A percentile compares a stretch with the other conserved stretches of the same genome.
phyloP scores from a whole-genome alignment of 2,329 filamentous ascomycete genomes.

The Diaporthe sp. region DNA sequence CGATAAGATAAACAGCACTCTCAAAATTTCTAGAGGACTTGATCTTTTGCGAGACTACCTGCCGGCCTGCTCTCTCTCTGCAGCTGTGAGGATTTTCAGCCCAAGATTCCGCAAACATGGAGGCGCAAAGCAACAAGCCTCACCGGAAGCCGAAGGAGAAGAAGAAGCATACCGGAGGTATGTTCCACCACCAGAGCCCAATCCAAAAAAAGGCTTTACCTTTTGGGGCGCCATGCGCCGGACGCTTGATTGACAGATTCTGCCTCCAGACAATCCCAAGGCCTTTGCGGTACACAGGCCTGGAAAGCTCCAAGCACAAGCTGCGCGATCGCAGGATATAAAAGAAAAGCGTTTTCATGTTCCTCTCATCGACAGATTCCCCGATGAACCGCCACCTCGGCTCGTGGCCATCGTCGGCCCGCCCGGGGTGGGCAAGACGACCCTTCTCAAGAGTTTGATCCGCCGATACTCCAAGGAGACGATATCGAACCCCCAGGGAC shows the following conservation, averaged over 20 bases:
- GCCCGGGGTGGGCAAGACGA: constrained; percentile 95
- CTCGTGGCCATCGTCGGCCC: constrained; percentile 96
- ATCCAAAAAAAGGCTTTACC: not conserved
- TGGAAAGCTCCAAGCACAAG: constrained; percentile 82
- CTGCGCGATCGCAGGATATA: constrained; percentile 80
- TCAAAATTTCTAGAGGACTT: constrained; percentile 33
- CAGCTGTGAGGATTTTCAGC: constrained; percentile 20
- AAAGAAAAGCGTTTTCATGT: constrained; percentile 98
- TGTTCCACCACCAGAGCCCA: constrained; percentile 41
- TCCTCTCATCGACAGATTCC: constrained; percentile 93
- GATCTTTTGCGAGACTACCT: not conserved
- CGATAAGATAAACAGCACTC: constrained; percentile 27
- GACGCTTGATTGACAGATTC: constrained; percentile 43
- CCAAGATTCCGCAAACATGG: constrained; percentile 68
- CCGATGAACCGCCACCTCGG: constrained; percentile 93
- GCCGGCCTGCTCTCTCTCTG: not conserved
- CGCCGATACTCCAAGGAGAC: constrained; percentile 97
- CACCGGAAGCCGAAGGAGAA: constrained; percentile 92
- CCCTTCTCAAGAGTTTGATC: constrained; percentile 93
- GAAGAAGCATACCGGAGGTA: constrained; percentile 76
- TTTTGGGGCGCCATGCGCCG: constrained; percentile 38
- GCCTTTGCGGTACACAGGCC: constrained; percentile 89
- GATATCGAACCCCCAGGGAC: constrained; percentile 88
- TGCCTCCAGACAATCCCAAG: constrained; percentile 83
- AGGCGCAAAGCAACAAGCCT: constrained; percentile 86